Conservation (phyloP, 1,284 basidiomycete genomes). For the Papiliotrema terrestris region DNA sequence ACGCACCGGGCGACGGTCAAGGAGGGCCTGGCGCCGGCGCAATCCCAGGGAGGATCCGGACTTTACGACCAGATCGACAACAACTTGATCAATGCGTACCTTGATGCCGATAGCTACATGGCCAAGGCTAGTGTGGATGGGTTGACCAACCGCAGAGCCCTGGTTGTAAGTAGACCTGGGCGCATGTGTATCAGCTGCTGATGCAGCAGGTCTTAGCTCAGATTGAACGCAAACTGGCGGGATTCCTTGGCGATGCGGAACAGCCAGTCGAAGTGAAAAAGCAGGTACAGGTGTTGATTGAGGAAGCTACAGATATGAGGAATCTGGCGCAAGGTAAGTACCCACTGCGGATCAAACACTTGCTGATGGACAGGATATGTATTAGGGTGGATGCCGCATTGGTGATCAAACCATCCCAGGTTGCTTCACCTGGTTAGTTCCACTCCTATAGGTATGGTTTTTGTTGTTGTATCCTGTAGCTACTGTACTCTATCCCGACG, state of each 20-base stretch:
- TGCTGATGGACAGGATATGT: constrained; percentile 30
- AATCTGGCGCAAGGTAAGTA: constrained; percentile 58
- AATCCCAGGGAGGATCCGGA: constrained; percentile 8
- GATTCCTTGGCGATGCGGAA: constrained; percentile 21
- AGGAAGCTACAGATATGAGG: constrained; percentile 81
- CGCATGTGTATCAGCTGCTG: background rate
- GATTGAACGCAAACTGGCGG: constrained; percentile 41
- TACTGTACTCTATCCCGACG: too few species aligned
- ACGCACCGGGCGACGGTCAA: background rate
- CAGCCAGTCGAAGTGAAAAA: constrained; percentile 54
- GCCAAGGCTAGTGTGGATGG: constrained; percentile 27
- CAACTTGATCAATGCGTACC: constrained; percentile 17
- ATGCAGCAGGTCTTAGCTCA: constrained; percentile 28
- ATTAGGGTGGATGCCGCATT: constrained; percentile 38
- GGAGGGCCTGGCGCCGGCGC: constrained; percentile 13
- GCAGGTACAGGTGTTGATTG: constrained; percentile 84
- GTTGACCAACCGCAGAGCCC: constrained; percentile 39
- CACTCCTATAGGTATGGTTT: too few species aligned
- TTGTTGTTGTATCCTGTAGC: too few species aligned
- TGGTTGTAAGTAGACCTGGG: constrained; percentile 19
- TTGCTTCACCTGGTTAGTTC: too few species aligned
- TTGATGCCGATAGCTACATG: constrained; percentile 34
- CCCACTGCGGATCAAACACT: too few species aligned
- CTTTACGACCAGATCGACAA: constrained; percentile 24
- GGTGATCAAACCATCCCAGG: constrained; percentile 9